Conservation (phyloP, 768 basidiomycete species). For the Cubamyces lactineus region DNA sequence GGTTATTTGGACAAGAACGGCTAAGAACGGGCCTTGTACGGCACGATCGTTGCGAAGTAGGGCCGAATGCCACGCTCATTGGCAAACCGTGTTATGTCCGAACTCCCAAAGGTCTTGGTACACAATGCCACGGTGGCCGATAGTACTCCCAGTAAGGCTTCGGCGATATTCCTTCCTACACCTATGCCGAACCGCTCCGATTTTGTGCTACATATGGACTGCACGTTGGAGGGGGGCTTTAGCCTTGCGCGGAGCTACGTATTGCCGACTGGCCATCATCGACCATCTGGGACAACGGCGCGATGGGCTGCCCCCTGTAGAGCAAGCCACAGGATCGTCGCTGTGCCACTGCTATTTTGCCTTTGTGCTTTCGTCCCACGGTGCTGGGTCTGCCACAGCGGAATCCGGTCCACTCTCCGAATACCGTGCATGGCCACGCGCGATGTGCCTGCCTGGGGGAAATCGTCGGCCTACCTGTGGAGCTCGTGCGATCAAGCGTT, state of each 20-base stretch:
- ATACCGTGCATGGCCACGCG: not conserved
- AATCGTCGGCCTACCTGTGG: slow-evolving; percentile 6
- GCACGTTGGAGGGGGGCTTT: not conserved
- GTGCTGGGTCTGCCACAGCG: not conserved
- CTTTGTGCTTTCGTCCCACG: not conserved
- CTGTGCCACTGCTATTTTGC: not conserved
- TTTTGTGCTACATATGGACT: not conserved
- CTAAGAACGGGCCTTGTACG: not conserved
- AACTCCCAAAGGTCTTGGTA: no score
- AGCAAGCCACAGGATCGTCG: slow-evolving; percentile 7
- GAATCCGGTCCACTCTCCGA: slow-evolving; percentile 6
- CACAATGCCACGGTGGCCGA: not conserved
- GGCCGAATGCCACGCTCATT: not conserved
- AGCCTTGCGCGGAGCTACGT: not conserved
- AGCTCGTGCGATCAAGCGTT: slow-evolving; percentile 12
- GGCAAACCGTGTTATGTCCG: not conserved
- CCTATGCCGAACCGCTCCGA: not conserved
- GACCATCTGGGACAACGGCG: not conserved
- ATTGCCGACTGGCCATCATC: not conserved
- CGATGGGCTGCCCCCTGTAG: not conserved
- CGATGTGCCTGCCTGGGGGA: not conserved
- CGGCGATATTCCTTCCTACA: not conserved
- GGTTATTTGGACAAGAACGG: no score
- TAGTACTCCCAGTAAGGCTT: not conserved
- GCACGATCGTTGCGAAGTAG: slow-evolving; percentile 1